Evolutionary conservation across 2,329 filamentous ascomycete species (phyloP).

Genomic region (Herpomyces periplanetae): DNA sequence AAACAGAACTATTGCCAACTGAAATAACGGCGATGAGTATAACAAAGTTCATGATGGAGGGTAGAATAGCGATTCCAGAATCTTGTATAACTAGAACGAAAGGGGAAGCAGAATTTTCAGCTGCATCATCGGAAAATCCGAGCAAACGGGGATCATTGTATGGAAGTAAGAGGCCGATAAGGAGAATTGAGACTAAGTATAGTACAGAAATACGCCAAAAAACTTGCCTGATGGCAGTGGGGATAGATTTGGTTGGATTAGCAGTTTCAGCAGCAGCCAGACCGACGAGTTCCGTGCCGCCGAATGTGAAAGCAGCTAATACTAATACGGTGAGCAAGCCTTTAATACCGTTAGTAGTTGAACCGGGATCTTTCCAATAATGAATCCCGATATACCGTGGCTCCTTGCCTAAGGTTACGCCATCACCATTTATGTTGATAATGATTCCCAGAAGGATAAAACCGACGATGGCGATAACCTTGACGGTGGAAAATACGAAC

Average conservation of each 20-base stretch:
- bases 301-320: constrained; percentile 33
- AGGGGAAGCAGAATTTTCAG: constrained; percentile 39
- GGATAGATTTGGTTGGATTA: constrained; percentile 43
- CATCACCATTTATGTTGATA: constrained; percentile 41
- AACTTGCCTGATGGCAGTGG: constrained; percentile 60
- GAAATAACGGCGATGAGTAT: constrained; percentile 66
- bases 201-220: constrained; percentile 61
- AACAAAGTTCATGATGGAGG: constrained; percentile 72
- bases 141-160: constrained; percentile 25
- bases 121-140: constrained; percentile 14
- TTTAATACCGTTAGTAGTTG: constrained; percentile 42
- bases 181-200: constrained; percentile 39
- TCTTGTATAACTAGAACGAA: constrained; percentile 75
- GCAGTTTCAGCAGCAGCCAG: constrained; percentile 36
- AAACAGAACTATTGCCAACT: constrained; percentile 66
- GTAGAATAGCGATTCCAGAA: constrained; percentile 38
- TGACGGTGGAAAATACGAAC: constrained; percentile 51
- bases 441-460: constrained; percentile 66
- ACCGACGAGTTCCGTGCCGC: constrained; percentile 33
- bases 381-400: constrained; percentile 38
- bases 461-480: constrained; percentile 45
- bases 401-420: constrained; percentile 14
- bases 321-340: constrained; percentile 42
- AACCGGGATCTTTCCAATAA: constrained; percentile 42
- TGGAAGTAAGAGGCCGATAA: constrained; percentile 47